Evolutionary conservation across 139 green algal genomes (phyloP).

Genomic region (Eudorina sp.): DNA sequence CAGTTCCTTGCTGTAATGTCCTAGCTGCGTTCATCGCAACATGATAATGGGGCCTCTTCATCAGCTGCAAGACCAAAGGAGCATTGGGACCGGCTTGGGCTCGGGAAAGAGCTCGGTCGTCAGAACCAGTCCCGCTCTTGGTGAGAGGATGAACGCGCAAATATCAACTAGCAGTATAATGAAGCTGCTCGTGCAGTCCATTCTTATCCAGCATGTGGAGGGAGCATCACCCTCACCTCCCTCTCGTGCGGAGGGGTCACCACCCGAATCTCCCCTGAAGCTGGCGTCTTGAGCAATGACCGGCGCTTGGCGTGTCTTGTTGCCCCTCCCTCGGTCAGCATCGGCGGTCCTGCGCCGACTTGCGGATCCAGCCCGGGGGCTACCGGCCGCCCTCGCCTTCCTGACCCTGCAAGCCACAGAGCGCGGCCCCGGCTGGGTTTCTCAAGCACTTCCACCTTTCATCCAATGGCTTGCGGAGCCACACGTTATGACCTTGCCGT

Average conservation of each 20-base stretch:
- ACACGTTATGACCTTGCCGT: not conserved
- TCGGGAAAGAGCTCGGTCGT: too few relatives aligned
- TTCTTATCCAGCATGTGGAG: not conserved
- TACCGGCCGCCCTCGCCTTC: not conserved
- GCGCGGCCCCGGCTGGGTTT: not conserved
- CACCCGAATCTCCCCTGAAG: too few relatives aligned
- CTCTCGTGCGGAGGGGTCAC: too few relatives aligned
- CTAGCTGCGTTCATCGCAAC: too few relatives aligned
- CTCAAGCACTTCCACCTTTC: not conserved
- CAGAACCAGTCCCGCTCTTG: not conserved
- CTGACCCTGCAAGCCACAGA: not conserved
- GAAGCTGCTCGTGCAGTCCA: not conserved
- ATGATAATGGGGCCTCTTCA: not conserved
- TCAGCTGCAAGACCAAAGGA: not conserved
- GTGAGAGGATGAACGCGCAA: not conserved
- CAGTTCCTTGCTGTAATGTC: too few relatives aligned
- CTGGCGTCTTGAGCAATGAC: too few relatives aligned
- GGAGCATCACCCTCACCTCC: too few relatives aligned
- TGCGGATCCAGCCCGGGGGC: not conserved
- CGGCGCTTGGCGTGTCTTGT: too few relatives aligned
- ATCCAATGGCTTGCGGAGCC: conserved; percentile 10
- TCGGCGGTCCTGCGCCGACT: not conserved
- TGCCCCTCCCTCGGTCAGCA: not conserved
- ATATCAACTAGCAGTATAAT: not conserved
- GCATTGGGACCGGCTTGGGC: too few relatives aligned